phyloP scores from a whole-genome alignment of 2,329 filamentous ascomycete species.

The Talaromyces marneffei region DNA sequence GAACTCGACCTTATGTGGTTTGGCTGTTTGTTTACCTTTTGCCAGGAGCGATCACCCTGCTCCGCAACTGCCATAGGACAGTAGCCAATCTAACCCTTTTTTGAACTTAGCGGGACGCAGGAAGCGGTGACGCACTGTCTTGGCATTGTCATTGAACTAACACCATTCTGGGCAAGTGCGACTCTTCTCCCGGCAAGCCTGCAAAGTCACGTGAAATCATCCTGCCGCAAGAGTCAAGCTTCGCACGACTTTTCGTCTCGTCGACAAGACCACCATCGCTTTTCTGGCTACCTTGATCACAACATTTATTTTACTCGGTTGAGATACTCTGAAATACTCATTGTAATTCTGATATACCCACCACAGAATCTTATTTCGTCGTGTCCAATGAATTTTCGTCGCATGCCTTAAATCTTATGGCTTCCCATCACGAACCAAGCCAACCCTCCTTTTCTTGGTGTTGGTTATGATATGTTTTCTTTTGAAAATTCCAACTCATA shows the following conservation, averaged over 20 bases:
- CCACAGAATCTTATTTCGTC: neutral
- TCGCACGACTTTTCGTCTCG: neutral
- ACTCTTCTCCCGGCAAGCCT: conserved; percentile 13
- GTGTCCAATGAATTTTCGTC: neutral
- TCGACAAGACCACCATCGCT: conserved; percentile 14
- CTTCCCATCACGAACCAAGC: neutral
- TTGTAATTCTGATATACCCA: neutral
- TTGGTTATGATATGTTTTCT: neutral
- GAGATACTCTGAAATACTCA: neutral
- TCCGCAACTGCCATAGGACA: neutral
- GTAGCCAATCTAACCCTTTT: conserved; percentile 15
- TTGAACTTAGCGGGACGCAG: conserved; percentile 11
- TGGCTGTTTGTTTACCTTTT: conserved; percentile 37
- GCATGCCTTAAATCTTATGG: conserved; percentile 2
- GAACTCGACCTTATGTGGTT: neutral
- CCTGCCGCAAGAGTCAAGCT: conserved; percentile 15
- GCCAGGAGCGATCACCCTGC: conserved; percentile 12
- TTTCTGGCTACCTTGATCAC: conserved; percentile 15
- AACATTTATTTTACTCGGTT: neutral
- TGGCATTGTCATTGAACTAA: neutral
- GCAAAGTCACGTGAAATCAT: conserved; percentile 20
- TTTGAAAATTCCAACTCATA: neutral
- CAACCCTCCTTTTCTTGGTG: neutral
- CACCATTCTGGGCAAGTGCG: neutral
- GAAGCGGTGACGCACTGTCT: neutral